Evolutionary conservation across 2,329 filamentous ascomycete species (phyloP), one percentile per base, ranked within the genome.

Genomic region (Penicillium olsonii): DNA sequence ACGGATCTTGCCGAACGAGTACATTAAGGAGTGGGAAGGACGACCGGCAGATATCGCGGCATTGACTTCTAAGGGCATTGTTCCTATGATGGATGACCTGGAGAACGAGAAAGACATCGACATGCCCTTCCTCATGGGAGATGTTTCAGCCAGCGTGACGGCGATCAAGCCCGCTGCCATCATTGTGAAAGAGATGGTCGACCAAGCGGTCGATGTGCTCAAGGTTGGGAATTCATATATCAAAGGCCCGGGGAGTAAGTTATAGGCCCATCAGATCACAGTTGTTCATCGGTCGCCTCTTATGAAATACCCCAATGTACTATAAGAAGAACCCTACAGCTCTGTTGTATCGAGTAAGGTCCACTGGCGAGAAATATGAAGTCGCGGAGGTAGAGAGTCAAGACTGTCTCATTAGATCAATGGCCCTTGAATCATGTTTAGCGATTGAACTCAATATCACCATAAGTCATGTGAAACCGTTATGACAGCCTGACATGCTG

Each of bases 101-200:
- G 89, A 95, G 42, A 80, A 90, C 46, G 88, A 87, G 1, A 86
- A 85, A 47, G 90, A 96, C 34, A 76, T 95, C 11, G 92, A 96
- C 65, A 77, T 88, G 48, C 92, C 92, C 11, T 91, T 92, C 71
- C 68, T 96, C 64, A 96, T 96, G 92, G 92, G 92, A 1, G 90
- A 96, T 75, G 92, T 96, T 8, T 88, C 90, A 1, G 92, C 88
- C 2, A 80, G 85, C 1, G 88, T 96, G 49, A 71, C 75, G 27
- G 84, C 86, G 58, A 83, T 96, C 52, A 84, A 94, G 76, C 90
- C 92, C 0, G 92, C 92, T 0, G 81, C 77, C 39, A 81, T 86
- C 56, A 96, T 97, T 74, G 85, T 97, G n/a, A 81, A 85, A 53
- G 90, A 95, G 59, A 96, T 97, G 90, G 88, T 96, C 9, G 73